phyloP scores from a whole-genome alignment of 2,329 filamentous ascomycete species.

The Fusarium tjaetaba region DNA sequence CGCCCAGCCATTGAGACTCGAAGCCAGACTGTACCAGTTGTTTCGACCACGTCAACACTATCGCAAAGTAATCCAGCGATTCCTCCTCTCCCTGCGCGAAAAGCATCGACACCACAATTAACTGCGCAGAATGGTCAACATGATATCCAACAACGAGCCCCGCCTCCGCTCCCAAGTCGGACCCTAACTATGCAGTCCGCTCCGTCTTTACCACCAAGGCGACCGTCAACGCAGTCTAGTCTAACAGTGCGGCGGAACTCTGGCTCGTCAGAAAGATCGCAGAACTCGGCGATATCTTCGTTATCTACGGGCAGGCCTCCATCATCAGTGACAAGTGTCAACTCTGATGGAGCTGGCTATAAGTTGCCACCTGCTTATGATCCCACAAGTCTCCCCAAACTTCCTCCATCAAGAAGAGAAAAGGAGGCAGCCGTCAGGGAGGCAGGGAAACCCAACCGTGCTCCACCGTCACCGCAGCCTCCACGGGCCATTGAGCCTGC shows the following conservation, averaged over 20 bases:
- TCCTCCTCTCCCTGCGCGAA: slow-evolving; percentile 36
- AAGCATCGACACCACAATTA: slow-evolving; percentile 12
- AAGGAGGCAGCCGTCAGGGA: slow-evolving; percentile 53
- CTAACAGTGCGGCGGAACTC: slow-evolving; percentile 62
- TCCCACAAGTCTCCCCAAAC: slow-evolving; percentile 64
- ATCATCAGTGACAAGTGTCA: slow-evolving; percentile 60
- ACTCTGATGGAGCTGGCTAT: slow-evolving; percentile 54
- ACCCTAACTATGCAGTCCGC: slow-evolving; percentile 48
- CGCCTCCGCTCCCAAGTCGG: slow-evolving; percentile 51
- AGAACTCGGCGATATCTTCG: slow-evolving; percentile 63
- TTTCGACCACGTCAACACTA: slow-evolving; percentile 44
- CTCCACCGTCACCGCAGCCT: slow-evolving; percentile 28
- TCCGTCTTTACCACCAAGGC: slow-evolving; percentile 62
- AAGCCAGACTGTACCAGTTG: slow-evolving; percentile 50
- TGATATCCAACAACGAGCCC: slow-evolving; percentile 35
- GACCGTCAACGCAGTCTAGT: slow-evolving; percentile 55
- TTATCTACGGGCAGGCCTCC: slow-evolving; percentile 58
- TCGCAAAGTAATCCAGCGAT: slow-evolving; percentile 27
- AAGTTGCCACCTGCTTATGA: slow-evolving; percentile 67
- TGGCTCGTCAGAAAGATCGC: slow-evolving; percentile 66
- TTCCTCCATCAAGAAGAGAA: slow-evolving; percentile 66
- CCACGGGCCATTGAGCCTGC: slow-evolving; percentile 44
- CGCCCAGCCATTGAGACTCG: slow-evolving; percentile 52
- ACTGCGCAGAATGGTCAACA: slow-evolving; percentile 15
- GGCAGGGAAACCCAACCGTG: slow-evolving; percentile 30